A percentile compares a stretch with the other conserved stretches of the same genome.
phyloP scores from a whole-genome alignment of 371 early-diverging fungal genomes.

The Mortierella sp. region DNA sequence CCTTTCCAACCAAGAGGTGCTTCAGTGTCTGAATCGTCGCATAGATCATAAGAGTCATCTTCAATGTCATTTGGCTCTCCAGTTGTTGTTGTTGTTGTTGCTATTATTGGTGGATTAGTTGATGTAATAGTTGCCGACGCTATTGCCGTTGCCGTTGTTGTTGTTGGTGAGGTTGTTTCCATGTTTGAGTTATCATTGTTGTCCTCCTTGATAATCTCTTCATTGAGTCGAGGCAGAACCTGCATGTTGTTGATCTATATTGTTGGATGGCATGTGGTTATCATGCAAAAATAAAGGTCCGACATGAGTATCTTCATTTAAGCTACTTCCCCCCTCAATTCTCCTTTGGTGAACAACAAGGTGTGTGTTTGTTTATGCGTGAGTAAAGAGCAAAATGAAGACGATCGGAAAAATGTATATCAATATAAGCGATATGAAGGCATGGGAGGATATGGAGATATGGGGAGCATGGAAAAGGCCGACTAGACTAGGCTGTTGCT shows the following conservation, averaged over 20 bases:
- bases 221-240: slow-evolving; percentile 15
- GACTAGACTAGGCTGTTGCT: not conserved
- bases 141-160: not conserved
- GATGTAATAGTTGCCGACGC: not conserved
- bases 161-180: not conserved
- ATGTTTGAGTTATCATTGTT: slow-evolving; percentile 3
- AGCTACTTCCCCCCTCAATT: not conserved
- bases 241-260: slow-evolving; percentile 17
- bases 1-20: slow-evolving; percentile 24
- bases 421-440: too few relatives aligned
- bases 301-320: not conserved
- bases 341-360: not conserved
- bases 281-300: not conserved
- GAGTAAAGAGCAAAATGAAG: too few relatives aligned
- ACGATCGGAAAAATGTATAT: too few relatives aligned
- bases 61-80: not conserved
- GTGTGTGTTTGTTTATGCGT: too few relatives aligned
- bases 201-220: slow-evolving; percentile 26
- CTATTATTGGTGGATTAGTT: not conserved
- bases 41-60: slow-evolving; percentile 19
- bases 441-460: too few relatives aligned
- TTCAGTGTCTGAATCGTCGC: slow-evolving; percentile 28
- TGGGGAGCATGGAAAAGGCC: too few relatives aligned
- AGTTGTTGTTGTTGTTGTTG: slow-evolving; percentile 3
- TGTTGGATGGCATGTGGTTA: not conserved